These are phyloP conservation scores for Neurospora intermedia DNA, from an alignment of 495 filamentous ascomycete genomes.

Conservation along the genomic window DNA sequence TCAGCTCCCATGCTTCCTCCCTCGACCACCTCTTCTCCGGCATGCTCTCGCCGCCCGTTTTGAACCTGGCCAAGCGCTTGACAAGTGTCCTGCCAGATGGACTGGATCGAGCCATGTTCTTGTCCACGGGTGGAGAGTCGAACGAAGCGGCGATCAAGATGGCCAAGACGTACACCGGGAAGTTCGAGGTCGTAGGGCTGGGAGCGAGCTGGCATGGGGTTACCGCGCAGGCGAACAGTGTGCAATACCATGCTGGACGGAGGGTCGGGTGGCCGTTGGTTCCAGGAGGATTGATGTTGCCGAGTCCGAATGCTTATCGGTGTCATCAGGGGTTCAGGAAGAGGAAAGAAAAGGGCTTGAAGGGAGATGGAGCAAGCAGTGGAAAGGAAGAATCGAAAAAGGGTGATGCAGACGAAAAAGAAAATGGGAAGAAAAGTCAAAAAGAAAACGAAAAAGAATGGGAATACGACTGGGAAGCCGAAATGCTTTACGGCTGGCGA, in stretches of 20 bases:
- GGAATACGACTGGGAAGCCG: constrained; percentile 47
- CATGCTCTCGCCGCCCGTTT: constrained; percentile 44
- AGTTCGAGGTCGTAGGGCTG: constrained; percentile 46
- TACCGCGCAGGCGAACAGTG: constrained; percentile 31
- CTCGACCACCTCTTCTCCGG: constrained; percentile 46
- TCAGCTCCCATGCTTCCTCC: constrained; percentile 28
- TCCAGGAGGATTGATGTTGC: constrained; percentile 30
- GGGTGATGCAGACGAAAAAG: no score
- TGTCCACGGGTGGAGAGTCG: constrained; percentile 44
- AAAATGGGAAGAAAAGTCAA: constrained; percentile 15
- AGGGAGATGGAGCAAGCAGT: no score
- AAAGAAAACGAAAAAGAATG: constrained; percentile 34
- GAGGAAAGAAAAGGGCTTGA: constrained; percentile 34
- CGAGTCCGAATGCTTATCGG: constrained; percentile 44
- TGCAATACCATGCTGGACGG: constrained; percentile 38
- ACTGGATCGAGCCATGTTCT: constrained; percentile 43
- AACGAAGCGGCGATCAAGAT: constrained; percentile 46
- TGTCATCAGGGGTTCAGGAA: constrained; percentile 33
- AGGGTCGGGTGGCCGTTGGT: constrained; percentile 32
- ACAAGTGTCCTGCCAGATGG: constrained; percentile 32
- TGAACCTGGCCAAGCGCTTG: constrained; percentile 35
- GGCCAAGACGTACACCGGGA: constrained; percentile 46
- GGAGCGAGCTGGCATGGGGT: constrained; percentile 45
- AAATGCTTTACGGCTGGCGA: constrained; percentile 43
- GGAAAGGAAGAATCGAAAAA: no score